Evolutionary conservation across 2,329 filamentous ascomycete species (phyloP).

Genomic region (Arthrinium phaeospermum): DNA sequence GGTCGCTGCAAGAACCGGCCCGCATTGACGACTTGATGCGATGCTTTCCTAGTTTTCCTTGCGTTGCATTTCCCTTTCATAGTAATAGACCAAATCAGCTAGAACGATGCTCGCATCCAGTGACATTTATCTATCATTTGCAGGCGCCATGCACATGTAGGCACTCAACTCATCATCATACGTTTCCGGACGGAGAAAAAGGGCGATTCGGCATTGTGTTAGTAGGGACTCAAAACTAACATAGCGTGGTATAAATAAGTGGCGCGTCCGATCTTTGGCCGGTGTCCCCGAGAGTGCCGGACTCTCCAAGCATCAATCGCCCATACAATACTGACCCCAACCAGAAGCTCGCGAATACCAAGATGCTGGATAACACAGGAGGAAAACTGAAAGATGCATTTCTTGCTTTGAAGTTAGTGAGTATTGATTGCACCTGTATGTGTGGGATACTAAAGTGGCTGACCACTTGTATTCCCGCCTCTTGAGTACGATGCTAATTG

Average conservation of each 20-base stretch:
- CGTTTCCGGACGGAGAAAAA: background rate
- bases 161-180: background rate
- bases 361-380: background rate
- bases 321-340: background rate
- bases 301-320: background rate
- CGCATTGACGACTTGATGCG: background rate
- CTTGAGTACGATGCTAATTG: background rate
- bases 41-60: background rate
- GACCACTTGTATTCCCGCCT: background rate
- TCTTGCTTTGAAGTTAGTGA: background rate
- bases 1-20: background rate
- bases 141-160: background rate
- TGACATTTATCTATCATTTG: background rate
- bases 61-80: background rate
- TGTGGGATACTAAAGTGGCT: background rate
- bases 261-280: constrained; percentile 5
- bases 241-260: constrained; percentile 11
- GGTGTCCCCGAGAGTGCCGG: constrained; percentile 1
- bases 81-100: background rate
- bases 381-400: background rate
- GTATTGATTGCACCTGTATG: background rate
- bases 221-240: background rate
- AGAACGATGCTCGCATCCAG: background rate
- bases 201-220: background rate
- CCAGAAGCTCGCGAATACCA: background rate